Evolutionary conservation across 1,284 basidiomycete genomes (phyloP).

Genomic region (Cerrena zonata): DNA sequence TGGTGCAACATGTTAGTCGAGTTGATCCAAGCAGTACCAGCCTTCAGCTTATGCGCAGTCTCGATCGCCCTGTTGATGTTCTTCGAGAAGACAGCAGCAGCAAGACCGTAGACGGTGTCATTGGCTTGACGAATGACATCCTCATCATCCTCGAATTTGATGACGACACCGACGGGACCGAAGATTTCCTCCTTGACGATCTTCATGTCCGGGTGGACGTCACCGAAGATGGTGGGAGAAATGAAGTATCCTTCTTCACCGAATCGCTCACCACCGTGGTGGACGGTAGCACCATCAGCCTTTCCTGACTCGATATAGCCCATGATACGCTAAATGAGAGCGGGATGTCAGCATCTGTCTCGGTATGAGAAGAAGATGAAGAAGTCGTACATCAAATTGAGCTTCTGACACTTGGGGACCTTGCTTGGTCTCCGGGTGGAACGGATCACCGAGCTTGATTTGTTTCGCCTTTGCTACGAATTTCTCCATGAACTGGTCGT

Average conservation of each 20-base stretch:
- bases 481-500: slow-evolving; percentile 67
- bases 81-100: slow-evolving; percentile 80
- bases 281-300: slow-evolving; percentile 76
- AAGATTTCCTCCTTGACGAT: slow-evolving; percentile 91
- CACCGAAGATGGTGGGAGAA: slow-evolving; percentile 82
- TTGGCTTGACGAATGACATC: slow-evolving; percentile 74
- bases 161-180: slow-evolving; percentile 74
- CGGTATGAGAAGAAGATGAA: background rate
- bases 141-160: slow-evolving; percentile 65
- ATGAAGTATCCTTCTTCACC: slow-evolving; percentile 75
- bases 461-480: slow-evolving; percentile 56
- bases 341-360: slow-evolving; percentile 5
- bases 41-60: slow-evolving; percentile 73
- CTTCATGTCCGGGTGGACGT: slow-evolving; percentile 73
- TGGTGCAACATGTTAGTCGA: slow-evolving; percentile 63
- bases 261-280: slow-evolving; percentile 70
- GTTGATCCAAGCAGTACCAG: slow-evolving; percentile 83
- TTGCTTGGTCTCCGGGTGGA: slow-evolving; percentile 64
- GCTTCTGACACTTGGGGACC: slow-evolving; percentile 82
- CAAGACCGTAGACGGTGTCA: slow-evolving; percentile 76
- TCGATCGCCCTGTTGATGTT: slow-evolving; percentile 73
- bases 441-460: slow-evolving; percentile 77
- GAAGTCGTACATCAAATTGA: slow-evolving; percentile 51
- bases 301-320: slow-evolving; percentile 83
- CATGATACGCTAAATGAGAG: slow-evolving; percentile 65